Evolutionary conservation across 2,329 filamentous ascomycete species (phyloP).

Genomic region (Pyrenophora teres): DNA sequence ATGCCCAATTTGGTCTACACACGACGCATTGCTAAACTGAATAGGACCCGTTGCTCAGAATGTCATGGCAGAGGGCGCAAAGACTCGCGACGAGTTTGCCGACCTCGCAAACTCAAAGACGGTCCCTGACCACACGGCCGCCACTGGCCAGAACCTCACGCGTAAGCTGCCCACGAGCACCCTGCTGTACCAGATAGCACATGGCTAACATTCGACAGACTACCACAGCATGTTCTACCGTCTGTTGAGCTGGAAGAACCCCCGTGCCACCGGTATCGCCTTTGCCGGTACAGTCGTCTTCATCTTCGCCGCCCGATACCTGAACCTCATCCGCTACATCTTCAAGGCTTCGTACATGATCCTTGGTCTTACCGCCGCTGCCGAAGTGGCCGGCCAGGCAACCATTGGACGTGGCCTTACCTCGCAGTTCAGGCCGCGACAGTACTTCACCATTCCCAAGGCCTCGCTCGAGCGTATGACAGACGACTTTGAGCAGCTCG

Average conservation of each 20-base stretch:
- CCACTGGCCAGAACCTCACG: conserved; percentile 66
- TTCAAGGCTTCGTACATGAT: conserved; percentile 65
- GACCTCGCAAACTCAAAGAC: conserved; percentile 61
- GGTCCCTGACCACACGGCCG: conserved; percentile 59
- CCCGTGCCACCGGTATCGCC: conserved; percentile 65
- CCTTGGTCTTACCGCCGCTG: conserved; percentile 62
- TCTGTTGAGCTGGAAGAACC: conserved; percentile 69
- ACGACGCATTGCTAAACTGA: conserved; percentile 32
- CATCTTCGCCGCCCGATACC: conserved; percentile 67
- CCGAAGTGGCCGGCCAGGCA: conserved; percentile 62
- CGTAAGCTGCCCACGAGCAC: conserved; percentile 49
- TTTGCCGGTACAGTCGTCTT: conserved; percentile 61
- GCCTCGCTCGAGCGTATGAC: conserved; percentile 65
- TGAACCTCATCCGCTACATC: conserved; percentile 64
- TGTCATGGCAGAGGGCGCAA: conserved; percentile 60
- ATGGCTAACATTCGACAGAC: conserved; percentile 48
- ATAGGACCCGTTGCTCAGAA: conserved; percentile 61
- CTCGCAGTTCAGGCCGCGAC: conserved; percentile 64
- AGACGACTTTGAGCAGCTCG: conserved; percentile 66
- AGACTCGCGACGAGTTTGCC: conserved; percentile 62
- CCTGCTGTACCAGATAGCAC: neutral
- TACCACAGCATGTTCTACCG: conserved; percentile 71
- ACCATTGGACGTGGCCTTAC: conserved; percentile 63
- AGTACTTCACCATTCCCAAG: conserved; percentile 69
- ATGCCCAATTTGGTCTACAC: conserved; percentile 21